These are phyloP conservation scores for Elsinoe perseae DNA, from an alignment of 2,329 filamentous ascomycete genomes.

Conservation along the genomic window DNA sequence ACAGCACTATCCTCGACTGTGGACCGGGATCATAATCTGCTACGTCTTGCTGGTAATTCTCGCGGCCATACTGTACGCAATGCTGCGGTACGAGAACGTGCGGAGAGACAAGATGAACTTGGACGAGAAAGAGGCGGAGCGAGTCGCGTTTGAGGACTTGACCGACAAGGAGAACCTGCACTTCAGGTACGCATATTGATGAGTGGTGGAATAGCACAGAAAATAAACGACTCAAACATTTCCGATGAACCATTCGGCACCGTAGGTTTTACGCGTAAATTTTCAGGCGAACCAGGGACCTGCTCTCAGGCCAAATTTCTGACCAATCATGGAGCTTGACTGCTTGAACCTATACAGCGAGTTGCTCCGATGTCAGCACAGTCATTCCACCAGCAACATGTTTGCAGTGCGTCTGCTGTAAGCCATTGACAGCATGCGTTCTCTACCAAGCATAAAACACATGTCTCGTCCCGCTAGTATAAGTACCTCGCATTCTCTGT, in stretches of 20 bases:
- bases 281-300: neutral
- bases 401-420: neutral
- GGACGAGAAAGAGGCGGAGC: slow-evolving; percentile 55
- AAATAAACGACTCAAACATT: neutral
- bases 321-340: neutral
- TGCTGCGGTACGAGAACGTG: slow-evolving; percentile 54
- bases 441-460: too few relatives aligned
- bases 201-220: neutral
- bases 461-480: neutral
- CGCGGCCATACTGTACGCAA: slow-evolving; percentile 48
- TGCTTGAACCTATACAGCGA: neutral
- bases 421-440: too few relatives aligned
- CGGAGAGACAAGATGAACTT: slow-evolving; percentile 41
- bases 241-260: neutral
- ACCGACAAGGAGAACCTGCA: slow-evolving; percentile 52
- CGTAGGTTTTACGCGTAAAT: neutral
- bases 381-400: neutral
- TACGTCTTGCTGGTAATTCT: slow-evolving; percentile 61
- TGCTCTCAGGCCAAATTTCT: neutral
- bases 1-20: slow-evolving; percentile 62
- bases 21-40: slow-evolving; percentile 60
- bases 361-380: neutral
- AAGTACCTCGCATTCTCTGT: neutral
- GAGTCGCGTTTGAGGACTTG: slow-evolving; percentile 52
- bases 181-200: slow-evolving; percentile 41